Evolutionary conservation across 352 stramenopile species (phyloP).

Genomic region (Phytophthora meadii): DNA sequence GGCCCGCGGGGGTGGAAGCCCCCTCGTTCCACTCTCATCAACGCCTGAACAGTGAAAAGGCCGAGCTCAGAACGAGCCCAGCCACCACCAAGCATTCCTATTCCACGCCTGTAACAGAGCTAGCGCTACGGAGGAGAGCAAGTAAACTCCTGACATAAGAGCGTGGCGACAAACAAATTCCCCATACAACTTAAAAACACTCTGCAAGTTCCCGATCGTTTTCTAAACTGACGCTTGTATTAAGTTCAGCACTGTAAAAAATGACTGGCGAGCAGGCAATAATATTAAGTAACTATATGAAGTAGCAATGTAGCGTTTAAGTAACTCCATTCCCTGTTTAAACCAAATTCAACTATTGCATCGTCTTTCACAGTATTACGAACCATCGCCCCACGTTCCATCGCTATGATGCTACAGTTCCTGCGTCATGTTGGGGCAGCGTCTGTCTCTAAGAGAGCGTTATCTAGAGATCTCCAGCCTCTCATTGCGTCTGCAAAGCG

Average conservation of each 20-base stretch:
- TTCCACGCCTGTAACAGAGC: conserved; percentile 87
- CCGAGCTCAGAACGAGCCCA: conserved; percentile 73
- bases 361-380: conserved; percentile 5
- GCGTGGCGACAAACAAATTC: conserved; percentile 41
- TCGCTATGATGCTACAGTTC: conserved; percentile 24
- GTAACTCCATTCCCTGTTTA: background rate
- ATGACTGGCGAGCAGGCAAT: conserved; percentile 35
- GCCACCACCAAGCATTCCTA: conserved; percentile 73
- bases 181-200: conserved; percentile 12
- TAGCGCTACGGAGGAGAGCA: conserved; percentile 70
- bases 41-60: conserved; percentile 63
- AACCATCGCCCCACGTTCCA: conserved; percentile 20
- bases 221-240: conserved; percentile 27
- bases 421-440: conserved; percentile 19
- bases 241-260: background rate
- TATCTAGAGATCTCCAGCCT: background rate
- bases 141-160: conserved; percentile 86
- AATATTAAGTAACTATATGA: conserved; percentile 12
- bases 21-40: conserved; percentile 82
- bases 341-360: background rate
- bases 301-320: conserved; percentile 10
- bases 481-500: background rate
- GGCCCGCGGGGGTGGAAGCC: conserved; percentile 42
- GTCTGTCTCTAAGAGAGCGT: conserved; percentile 3
- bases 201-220: background rate